Evolutionary conservation across 2,329 filamentous ascomycete genomes (phyloP), one percentile per base, ranked within the genome.

Genomic region (Rhytidhysteron rufulum): DNA sequence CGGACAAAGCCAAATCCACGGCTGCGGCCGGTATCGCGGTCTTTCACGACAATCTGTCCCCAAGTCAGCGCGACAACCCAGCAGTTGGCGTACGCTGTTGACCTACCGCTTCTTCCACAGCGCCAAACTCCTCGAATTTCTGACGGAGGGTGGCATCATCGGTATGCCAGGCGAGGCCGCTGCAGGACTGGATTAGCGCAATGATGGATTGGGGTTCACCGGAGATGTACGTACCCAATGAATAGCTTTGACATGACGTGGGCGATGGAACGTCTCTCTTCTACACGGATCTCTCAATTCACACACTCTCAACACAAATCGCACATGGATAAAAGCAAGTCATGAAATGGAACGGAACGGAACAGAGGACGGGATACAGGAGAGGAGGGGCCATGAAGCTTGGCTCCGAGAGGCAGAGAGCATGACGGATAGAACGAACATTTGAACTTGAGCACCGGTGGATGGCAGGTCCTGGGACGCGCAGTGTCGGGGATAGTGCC

Each of bases 81-180:
- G 17, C 8, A 34, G 25, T 33, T 34, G 43, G 15, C 16, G 22
- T 4, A 29, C n/a, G n/a, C 17, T 15, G 32, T 34, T 34, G 34
- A 85, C 88, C 70, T 80, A 97, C 93, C 58, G 93, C 93, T 81
- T 98, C 91, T 67, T 96, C 89, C 53, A 98, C 86, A 31, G 76
- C 74, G 45, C 91, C 91, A 63, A 88, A 96, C 68, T 93, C 85
- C 67, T 91, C 85, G 67, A 98, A 98, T 70, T 95, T 95, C 63
- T 85, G 74, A 62, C 87, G 85, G 52, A 98, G 76, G 54, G 87
- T 89, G 32, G 73, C 71, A 71, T 97, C 91, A 69, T 94, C 89
- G 50, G 93, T 98, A 74, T 96, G 90, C 93, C 93, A 98, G 61
- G 93, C 88, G 55, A 98, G 88, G 78, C 93, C 93, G 63, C 91